Conservation (phyloP, 805 yeast genomes). For the Torulaspora franciscae region DNA sequence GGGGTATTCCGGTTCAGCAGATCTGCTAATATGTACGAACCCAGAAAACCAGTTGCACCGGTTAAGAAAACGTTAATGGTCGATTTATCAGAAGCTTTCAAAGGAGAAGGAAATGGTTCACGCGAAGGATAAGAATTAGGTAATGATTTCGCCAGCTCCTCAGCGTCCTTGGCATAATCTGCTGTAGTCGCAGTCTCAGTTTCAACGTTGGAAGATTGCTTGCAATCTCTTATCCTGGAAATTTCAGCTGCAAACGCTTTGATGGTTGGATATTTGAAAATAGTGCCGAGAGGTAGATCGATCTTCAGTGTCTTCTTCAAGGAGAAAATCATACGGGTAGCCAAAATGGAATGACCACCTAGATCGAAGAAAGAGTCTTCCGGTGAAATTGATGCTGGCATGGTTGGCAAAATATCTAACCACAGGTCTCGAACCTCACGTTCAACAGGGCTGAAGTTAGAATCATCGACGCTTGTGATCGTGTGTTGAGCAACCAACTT, state of each 20-base stretch:
- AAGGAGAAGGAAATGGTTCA: conserved; percentile 26
- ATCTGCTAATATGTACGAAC: conserved; percentile 81
- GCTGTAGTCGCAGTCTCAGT: conserved; percentile 25
- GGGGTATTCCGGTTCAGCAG: conserved; percentile 52
- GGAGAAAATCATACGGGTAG: conserved; percentile 94
- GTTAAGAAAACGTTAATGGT: conserved; percentile 71
- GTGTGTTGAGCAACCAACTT: conserved; percentile 61
- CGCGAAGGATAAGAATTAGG: conserved; percentile 44
- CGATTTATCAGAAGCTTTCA: conserved; percentile 26
- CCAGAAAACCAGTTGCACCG: conserved; percentile 95
- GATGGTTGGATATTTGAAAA: conserved; percentile 86
- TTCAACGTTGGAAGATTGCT: conserved; percentile 34
- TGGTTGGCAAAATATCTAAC: conserved; percentile 77
- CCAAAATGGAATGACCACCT: conserved; percentile 97
- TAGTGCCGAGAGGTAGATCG: conserved; percentile 83
- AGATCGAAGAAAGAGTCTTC: conserved; percentile 91
- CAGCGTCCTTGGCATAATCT: conserved; percentile 73
- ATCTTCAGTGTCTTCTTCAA: conserved; percentile 71
- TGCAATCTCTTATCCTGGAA: conserved; percentile 48
- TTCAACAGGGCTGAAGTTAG: conserved; percentile 61
- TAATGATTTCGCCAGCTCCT: conserved; percentile 42
- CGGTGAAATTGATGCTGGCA: conserved; percentile 70
- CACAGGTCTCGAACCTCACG: conserved; percentile 71
- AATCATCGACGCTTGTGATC: conserved; percentile 41
- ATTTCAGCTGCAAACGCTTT: conserved; percentile 71